phyloP scores from a whole-genome alignment of 2,329 filamentous ascomycete species.

The Curvularia sp. region DNA sequence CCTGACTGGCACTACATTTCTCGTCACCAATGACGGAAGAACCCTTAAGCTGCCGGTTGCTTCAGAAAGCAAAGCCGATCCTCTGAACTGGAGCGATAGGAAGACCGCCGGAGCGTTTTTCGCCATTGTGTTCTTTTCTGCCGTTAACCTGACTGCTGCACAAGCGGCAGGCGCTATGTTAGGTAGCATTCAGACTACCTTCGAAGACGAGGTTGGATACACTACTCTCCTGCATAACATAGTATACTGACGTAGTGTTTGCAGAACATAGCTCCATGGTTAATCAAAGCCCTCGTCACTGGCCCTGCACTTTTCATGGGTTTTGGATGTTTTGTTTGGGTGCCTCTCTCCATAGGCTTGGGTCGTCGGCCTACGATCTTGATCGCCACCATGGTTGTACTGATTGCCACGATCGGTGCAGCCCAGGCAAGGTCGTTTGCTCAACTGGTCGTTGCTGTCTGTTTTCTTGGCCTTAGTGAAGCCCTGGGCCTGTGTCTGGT shows the following conservation, averaged over 20 bases:
- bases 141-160: slow-evolving; percentile 24
- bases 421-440: slow-evolving; percentile 35
- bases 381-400: slow-evolving; percentile 36
- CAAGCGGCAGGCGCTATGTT: slow-evolving; percentile 32
- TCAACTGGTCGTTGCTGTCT: slow-evolving; percentile 39
- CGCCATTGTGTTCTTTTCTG: slow-evolving; percentile 25
- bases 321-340: slow-evolving; percentile 50
- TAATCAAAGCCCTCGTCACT: slow-evolving; percentile 35
- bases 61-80: slow-evolving; percentile 34
- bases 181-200: slow-evolving; percentile 21
- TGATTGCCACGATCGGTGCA: slow-evolving; percentile 40
- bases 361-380: slow-evolving; percentile 51
- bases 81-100: slow-evolving; percentile 35
- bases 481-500: slow-evolving; percentile 42
- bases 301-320: slow-evolving; percentile 47
- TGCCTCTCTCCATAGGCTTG: slow-evolving; percentile 49
- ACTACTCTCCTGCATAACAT: not conserved
- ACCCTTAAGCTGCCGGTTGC: slow-evolving; percentile 36
- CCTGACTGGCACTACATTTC: slow-evolving; percentile 35
- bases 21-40: slow-evolving; percentile 33
- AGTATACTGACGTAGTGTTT: not conserved
- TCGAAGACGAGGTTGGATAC: slow-evolving; percentile 23
- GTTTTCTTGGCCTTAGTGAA: slow-evolving; percentile 46
- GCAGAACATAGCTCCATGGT: slow-evolving; percentile 23
- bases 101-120: slow-evolving; percentile 32